Conservation (phyloP, 352 stramenopile species). For the Pythium plurisporium region DNA sequence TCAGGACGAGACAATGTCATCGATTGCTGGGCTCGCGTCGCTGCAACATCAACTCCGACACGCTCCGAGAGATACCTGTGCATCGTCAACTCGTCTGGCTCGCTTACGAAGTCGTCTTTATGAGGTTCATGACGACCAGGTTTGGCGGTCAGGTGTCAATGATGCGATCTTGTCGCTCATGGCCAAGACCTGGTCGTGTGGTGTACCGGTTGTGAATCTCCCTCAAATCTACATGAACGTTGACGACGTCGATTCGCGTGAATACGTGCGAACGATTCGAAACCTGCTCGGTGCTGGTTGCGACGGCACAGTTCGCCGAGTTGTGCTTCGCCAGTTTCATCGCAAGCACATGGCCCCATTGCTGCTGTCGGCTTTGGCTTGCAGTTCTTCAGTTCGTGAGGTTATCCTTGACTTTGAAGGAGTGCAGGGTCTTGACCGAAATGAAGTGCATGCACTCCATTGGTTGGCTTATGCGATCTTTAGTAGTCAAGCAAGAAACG, state of each 20-base stretch:
- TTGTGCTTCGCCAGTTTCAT: background rate
- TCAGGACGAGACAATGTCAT: background rate
- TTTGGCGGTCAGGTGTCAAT: background rate
- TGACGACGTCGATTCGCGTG: background rate
- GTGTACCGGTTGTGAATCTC: background rate
- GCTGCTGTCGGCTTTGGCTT: background rate
- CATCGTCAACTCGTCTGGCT: background rate
- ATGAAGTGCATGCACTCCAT: background rate
- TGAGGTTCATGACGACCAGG: background rate
- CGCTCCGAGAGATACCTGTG: background rate
- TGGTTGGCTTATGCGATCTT: background rate
- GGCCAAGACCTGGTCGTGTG: background rate
- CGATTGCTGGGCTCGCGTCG: background rate
- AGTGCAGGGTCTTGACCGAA: background rate
- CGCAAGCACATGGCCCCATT: background rate
- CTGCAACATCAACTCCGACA: background rate
- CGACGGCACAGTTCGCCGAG: background rate
- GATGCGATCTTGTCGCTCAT: background rate
- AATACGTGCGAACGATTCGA: background rate
- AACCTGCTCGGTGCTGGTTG: background rate
- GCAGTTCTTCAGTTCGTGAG: background rate
- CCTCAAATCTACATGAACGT: background rate
- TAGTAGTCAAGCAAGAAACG: background rate
- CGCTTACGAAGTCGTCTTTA: background rate
- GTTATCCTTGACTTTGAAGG: background rate